Percentiles rank a stretch among this genome's conserved stretches.
phyloP scores from a whole-genome alignment of 1,284 basidiomycete genomes.

The Cutaneotrichosporon sp. region DNA sequence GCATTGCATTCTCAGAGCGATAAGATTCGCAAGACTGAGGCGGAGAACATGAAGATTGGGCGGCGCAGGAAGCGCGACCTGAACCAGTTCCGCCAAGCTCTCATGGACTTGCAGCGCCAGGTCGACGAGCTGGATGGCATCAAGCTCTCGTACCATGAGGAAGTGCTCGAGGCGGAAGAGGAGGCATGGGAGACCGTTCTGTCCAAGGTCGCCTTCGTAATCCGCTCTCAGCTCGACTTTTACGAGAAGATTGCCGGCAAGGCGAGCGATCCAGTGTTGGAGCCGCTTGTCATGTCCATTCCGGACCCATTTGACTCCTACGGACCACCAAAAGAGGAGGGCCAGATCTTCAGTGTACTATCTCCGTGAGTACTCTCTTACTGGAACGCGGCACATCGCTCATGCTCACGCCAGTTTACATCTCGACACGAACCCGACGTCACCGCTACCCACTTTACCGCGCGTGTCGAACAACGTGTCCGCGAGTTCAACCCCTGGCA shows the following conservation, averaged over 20 bases:
- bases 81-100: slow-evolving; percentile 77
- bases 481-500: slow-evolving; percentile 11
- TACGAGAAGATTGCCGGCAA: slow-evolving; percentile 55
- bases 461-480: slow-evolving; percentile 24
- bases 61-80: slow-evolving; percentile 73
- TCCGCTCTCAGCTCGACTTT: slow-evolving; percentile 47
- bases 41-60: slow-evolving; percentile 67
- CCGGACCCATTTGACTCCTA: slow-evolving; percentile 92
- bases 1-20: slow-evolving; percentile 73
- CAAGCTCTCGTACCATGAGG: slow-evolving; percentile 53
- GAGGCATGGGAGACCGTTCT: slow-evolving; percentile 84
- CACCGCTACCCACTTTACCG: slow-evolving; percentile 34
- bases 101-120: slow-evolving; percentile 75
- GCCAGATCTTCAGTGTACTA: slow-evolving; percentile 87
- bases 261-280: slow-evolving; percentile 83
- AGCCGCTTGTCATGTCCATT: slow-evolving; percentile 79
- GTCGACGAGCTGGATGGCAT: slow-evolving; percentile 54
- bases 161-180: slow-evolving; percentile 87
- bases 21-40: slow-evolving; percentile 83
- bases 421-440: slow-evolving; percentile 33
- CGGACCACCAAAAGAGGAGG: slow-evolving; percentile 77
- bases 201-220: slow-evolving; percentile 59
- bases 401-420: slow-evolving; percentile 16
- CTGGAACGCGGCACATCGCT: no score
- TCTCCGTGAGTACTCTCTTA: slow-evolving; percentile 59